phyloP scores from a whole-genome alignment of 805 yeast genomes.

The Ogataea thermomethanolica region DNA sequence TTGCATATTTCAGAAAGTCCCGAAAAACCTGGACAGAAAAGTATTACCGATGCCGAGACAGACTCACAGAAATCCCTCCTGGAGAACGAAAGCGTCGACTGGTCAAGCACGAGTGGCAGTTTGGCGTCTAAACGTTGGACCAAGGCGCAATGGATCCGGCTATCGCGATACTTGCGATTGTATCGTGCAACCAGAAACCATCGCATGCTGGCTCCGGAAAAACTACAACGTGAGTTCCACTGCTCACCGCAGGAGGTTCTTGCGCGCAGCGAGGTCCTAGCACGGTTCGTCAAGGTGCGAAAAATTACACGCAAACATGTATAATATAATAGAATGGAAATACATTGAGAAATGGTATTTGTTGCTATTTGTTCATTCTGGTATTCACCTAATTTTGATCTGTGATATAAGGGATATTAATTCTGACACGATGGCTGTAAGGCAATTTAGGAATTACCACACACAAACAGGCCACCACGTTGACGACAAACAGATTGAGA shows the following conservation, averaged over 20 bases:
- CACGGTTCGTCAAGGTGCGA: slow-evolving; percentile 20
- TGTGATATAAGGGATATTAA: slow-evolving; percentile 49
- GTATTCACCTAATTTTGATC: slow-evolving; percentile 26
- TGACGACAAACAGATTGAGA: slow-evolving; percentile 70
- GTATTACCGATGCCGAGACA: no score
- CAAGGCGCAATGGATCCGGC: slow-evolving; percentile 22
- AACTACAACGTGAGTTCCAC: slow-evolving; percentile 18
- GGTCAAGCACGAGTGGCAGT: background rate
- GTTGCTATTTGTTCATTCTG: slow-evolving; percentile 20
- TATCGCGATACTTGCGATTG: slow-evolving; percentile 20
- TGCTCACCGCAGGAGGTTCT: slow-evolving; percentile 25
- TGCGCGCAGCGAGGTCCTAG: slow-evolving; percentile 20
- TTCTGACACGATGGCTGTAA: slow-evolving; percentile 71
- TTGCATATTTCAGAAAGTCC: background rate
- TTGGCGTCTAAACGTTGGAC: slow-evolving; percentile 19
- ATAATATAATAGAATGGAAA: slow-evolving; percentile 1
- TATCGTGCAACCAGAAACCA: slow-evolving; percentile 20
- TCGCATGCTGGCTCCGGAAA: slow-evolving; percentile 10
- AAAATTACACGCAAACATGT: slow-evolving; percentile 11
- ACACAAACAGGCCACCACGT: slow-evolving; percentile 75
- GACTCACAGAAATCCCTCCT: no score
- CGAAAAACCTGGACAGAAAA: no score
- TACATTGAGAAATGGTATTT: background rate
- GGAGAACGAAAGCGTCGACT: no score
- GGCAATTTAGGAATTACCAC: slow-evolving; percentile 94